Conservation (phyloP, 176 grass and related monocot genomes). For the Dendrocalamus sinicus region DNA sequence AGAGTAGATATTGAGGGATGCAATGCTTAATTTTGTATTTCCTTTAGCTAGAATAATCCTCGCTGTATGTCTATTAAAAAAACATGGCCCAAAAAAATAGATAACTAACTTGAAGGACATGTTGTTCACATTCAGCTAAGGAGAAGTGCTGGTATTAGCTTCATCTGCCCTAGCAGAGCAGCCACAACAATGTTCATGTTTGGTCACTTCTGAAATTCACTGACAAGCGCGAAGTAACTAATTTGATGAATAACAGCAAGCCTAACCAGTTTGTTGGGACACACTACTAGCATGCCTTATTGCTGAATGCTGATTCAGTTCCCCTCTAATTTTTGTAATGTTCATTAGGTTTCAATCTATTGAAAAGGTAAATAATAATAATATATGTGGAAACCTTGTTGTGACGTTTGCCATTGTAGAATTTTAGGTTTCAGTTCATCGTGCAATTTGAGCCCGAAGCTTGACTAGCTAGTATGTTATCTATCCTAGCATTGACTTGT, state of each 20-base stretch:
- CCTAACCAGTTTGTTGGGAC: not conserved
- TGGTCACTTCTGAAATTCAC: not conserved
- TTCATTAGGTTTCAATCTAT: not conserved
- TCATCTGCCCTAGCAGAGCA: not conserved
- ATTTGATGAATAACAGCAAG: slow-evolving; percentile 1
- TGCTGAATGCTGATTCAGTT: not conserved
- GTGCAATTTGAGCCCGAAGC: not conserved
- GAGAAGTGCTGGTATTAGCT: not conserved
- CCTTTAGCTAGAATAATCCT: not conserved
- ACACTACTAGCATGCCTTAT: not conserved
- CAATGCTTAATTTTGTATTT: not conserved
- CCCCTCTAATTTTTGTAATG: not conserved
- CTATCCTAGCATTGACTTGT: not conserved
- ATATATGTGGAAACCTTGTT: not conserved
- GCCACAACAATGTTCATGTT: not conserved
- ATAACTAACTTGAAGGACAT: not conserved
- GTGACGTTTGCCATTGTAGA: not conserved
- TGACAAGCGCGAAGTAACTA: not conserved
- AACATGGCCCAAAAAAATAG: not conserved
- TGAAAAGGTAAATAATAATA: not conserved
- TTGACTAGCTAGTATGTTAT: slow-evolving; percentile 16
- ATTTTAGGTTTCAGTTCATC: not conserved
- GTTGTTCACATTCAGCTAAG: not conserved
- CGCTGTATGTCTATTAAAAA: not conserved
- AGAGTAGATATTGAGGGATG: not conserved